These are phyloP conservation scores for Fraxinus floribunda DNA, from an alignment of 305 asterid genomes.

Conservation along the genomic window DNA sequence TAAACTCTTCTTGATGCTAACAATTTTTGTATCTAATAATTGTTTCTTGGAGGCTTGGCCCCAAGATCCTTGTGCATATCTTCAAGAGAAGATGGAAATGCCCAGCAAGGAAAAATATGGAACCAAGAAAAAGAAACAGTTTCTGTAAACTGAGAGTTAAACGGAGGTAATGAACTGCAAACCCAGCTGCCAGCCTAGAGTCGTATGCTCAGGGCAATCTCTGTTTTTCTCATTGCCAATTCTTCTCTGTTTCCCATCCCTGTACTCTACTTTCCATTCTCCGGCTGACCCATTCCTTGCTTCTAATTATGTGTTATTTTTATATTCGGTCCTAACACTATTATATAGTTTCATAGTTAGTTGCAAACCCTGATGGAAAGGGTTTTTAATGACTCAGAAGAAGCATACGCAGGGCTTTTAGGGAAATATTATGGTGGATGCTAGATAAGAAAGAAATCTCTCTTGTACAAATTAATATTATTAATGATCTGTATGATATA, in stretches of 20 bases:
- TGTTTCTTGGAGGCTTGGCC: neutral
- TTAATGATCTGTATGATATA: neutral
- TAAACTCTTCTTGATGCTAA: neutral
- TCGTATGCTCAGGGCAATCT: neutral
- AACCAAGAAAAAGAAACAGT: neutral
- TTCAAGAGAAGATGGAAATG: slow-evolving; percentile 1
- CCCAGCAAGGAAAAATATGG: neutral
- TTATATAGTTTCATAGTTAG: neutral
- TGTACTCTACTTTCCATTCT: neutral
- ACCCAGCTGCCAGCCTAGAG: neutral
- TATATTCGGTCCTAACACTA: neutral
- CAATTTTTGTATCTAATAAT: neutral
- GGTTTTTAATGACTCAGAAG: neutral
- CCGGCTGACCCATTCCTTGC: neutral
- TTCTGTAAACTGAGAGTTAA: neutral
- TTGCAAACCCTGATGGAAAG: neutral
- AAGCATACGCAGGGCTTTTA: neutral
- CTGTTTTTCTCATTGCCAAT: neutral
- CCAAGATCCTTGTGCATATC: neutral
- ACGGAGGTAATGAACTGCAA: neutral
- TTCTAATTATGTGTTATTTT: neutral
- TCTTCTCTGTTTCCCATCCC: neutral
- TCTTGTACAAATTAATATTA: neutral
- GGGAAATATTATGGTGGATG: neutral
- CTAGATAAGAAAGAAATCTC: neutral